Evolutionary conservation across 306 rosid genomes (phyloP), one percentile per base, ranked within the genome.

Genomic region (Biancaea sappan): DNA sequence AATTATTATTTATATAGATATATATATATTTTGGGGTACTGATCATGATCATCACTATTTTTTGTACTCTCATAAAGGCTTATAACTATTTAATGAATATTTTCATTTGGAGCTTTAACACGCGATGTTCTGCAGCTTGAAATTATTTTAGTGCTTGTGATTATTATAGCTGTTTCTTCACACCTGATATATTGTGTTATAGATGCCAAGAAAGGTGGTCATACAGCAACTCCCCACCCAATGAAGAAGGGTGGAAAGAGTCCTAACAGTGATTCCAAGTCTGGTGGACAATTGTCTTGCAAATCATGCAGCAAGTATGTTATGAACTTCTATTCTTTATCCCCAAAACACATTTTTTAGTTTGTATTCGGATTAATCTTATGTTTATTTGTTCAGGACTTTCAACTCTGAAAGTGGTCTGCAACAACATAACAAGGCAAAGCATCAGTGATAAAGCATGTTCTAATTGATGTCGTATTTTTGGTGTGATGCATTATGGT

Each of bases 151-250:
- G 4, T 11, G 0, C 4, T 4, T 34, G 44, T 32, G 16, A 34
- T n/a, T 13, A 15, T 15, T 8, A 28, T 29, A 16, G n/a, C n/a
- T 28, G 0, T 14, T 53, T 28, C 8, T 19, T 3, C 19, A 1
- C 22, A 22, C 2, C 13, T n/a, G 26, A 43, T 19, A 24, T 67
- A 0, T 48, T 58, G 44, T 40, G 10, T 8, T 22, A 4, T 78
- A 91, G 97, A 86, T 71, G 88, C 78, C 5, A 94, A 94, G 82
- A 91, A 91, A 84, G 59, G 80, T 16, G 96, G 69, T 22, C 96
- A 87, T 59, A 69, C 81, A 0, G 92, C 83, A 1, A 94, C 98
- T 12, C 98, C 97, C 15, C 93, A 90, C 75, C 96, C 98, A 4
- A 79, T 64, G 24, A 94, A 94, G 93, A 90, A 89, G 40, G 84